Percentiles rank a stretch among this genome's conserved stretches.
Conservation (phyloP, 2,329 filamentous ascomycete species). For the Knoxdaviesia capensis region DNA sequence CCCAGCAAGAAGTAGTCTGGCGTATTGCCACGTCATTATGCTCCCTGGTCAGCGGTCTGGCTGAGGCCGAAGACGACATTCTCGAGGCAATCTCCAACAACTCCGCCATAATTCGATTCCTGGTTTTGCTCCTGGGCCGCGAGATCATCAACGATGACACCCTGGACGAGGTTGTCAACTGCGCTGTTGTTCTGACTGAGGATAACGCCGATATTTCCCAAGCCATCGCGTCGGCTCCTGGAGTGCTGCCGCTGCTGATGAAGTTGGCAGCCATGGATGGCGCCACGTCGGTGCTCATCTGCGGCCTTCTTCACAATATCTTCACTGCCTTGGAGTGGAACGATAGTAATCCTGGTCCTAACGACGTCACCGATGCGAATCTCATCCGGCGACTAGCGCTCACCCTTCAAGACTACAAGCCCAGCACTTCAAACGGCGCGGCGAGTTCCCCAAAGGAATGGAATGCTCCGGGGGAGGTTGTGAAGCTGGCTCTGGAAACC, state of each 20-base stretch:
- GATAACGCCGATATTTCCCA: slow-evolving; percentile 34
- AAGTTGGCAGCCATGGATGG: slow-evolving; percentile 25
- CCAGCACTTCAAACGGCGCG: background rate
- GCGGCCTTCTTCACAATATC: slow-evolving; percentile 41
- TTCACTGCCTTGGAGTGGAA: slow-evolving; percentile 33
- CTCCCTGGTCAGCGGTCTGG: slow-evolving; percentile 30
- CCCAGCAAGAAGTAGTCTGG: slow-evolving; percentile 32
- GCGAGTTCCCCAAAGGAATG: slow-evolving; percentile 7
- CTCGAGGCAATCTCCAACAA: slow-evolving; percentile 30
- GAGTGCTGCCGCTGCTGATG: slow-evolving; percentile 27
- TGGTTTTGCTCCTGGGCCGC: slow-evolving; percentile 29
- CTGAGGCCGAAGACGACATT: slow-evolving; percentile 40
- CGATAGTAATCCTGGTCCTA: slow-evolving; percentile 25
- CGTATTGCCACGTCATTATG: slow-evolving; percentile 32
- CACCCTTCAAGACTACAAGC: slow-evolving; percentile 14
- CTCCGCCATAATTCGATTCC: slow-evolving; percentile 26
- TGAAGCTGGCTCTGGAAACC: slow-evolving; percentile 38
- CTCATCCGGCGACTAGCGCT: slow-evolving; percentile 24
- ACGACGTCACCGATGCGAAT: slow-evolving; percentile 27
- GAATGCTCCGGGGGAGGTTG: slow-evolving; percentile 22
- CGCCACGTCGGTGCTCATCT: slow-evolving; percentile 32
- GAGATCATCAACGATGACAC: slow-evolving; percentile 18
- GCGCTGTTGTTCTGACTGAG: slow-evolving; percentile 37
- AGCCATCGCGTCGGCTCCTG: slow-evolving; percentile 27
- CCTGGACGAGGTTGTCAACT: slow-evolving; percentile 20